phyloP scores from a whole-genome alignment of 2,329 filamentous ascomycete species.

The Tolypocladium amazonense region DNA sequence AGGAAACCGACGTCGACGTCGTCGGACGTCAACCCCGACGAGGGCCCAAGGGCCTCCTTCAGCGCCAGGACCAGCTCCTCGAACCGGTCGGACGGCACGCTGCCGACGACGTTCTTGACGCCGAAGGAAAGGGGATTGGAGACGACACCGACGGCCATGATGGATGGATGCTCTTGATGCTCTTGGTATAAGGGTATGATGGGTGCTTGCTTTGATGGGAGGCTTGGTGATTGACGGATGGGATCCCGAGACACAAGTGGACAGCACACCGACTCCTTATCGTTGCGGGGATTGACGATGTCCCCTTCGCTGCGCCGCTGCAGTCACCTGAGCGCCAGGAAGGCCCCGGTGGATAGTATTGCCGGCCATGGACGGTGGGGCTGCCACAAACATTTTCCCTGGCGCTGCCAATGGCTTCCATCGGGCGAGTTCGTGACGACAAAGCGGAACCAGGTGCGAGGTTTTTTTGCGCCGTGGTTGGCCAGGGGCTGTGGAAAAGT shows the following conservation, averaged over 20 bases:
- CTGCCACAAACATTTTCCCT: slow-evolving; percentile 5
- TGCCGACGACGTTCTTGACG: slow-evolving; percentile 11
- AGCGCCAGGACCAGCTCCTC: slow-evolving; percentile 63
- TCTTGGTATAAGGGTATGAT: not conserved
- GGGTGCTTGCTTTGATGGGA: slow-evolving; percentile 1
- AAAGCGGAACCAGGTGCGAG: not conserved
- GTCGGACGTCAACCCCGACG: slow-evolving; percentile 70
- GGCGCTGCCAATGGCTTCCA: not conserved
- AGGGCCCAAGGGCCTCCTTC: slow-evolving; percentile 64
- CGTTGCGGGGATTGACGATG: slow-evolving; percentile 14
- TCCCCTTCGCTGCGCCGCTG: slow-evolving; percentile 1
- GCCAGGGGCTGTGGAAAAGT: not conserved
- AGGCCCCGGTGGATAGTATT: slow-evolving; percentile 17
- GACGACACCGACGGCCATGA: slow-evolving; percentile 24
- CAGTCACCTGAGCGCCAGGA: slow-evolving; percentile 13
- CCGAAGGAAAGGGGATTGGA: slow-evolving; percentile 12
- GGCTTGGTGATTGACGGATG: not conserved
- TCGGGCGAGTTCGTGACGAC: slow-evolving; percentile 1
- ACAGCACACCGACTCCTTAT: slow-evolving; percentile 13
- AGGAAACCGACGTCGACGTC: slow-evolving; percentile 70
- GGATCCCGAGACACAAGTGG: slow-evolving; percentile 5
- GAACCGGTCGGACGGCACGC: slow-evolving; percentile 38
- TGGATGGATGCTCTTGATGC: slow-evolving; percentile 2
- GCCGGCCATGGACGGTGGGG: slow-evolving; percentile 17
- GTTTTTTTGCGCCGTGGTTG: not conserved